These are phyloP conservation scores for Cadophora malorum DNA, from an alignment of 2,329 filamentous ascomycete species.

Conservation along the genomic window DNA sequence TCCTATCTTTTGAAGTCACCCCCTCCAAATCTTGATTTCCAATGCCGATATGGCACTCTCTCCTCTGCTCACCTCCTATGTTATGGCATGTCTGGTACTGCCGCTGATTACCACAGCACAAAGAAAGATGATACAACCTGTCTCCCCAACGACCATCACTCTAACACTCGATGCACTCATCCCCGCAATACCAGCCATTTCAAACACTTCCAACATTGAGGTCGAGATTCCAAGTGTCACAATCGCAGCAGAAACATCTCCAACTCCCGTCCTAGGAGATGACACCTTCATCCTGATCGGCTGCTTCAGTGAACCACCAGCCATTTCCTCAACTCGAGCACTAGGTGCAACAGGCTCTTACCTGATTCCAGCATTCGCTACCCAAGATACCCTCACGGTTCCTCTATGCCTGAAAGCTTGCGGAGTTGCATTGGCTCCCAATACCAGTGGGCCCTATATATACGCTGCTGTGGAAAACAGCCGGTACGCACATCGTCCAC, in stretches of 20 bases:
- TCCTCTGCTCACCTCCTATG: neutral
- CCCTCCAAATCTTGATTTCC: too few species aligned
- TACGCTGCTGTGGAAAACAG: conserved; percentile 33
- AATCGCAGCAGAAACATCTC: neutral
- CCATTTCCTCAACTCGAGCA: conserved; percentile 15
- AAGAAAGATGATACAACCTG: neutral
- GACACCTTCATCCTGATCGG: conserved; percentile 26
- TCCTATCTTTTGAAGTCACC: too few species aligned
- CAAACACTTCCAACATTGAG: neutral
- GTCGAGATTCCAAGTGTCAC: neutral
- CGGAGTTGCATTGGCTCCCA: conserved; percentile 10
- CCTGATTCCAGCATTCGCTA: conserved; percentile 23
- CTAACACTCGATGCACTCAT: neutral
- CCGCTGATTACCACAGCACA: neutral
- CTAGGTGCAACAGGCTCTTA: conserved; percentile 28
- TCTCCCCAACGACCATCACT: neutral
- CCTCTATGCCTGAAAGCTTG: conserved; percentile 32
- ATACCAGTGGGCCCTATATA: conserved; percentile 24
- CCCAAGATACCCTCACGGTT: conserved; percentile 27
- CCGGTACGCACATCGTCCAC: conserved; percentile 21
- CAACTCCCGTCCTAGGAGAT: conserved; percentile 10
- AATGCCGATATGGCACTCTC: neutral
- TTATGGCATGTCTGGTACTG: neutral
- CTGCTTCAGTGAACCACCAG: conserved; percentile 33
- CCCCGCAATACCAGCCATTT: neutral